These are phyloP conservation scores for Penicillium rolfsii DNA, from an alignment of 2,329 filamentous ascomycete species.

Conservation along the genomic window DNA sequence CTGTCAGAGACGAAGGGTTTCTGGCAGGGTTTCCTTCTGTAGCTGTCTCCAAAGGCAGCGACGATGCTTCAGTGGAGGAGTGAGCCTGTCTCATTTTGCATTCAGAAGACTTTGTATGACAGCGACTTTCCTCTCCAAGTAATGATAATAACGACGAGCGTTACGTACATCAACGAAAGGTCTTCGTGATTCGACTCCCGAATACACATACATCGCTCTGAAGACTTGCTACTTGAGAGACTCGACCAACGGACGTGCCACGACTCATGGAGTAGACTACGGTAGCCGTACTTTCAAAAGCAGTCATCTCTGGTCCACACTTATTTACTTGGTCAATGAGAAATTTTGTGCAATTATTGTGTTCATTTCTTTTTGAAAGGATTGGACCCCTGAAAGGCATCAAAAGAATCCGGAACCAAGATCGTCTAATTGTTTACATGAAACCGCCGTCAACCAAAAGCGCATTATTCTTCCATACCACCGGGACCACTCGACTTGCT, in stretches of 20 bases:
- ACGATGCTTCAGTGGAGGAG: conserved; percentile 26
- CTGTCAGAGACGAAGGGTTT: conserved; percentile 77
- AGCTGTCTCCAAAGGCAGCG: conserved; percentile 32
- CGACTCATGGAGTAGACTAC: not conserved
- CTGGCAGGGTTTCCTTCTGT: conserved; percentile 65
- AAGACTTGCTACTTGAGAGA: not conserved
- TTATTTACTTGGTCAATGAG: not conserved
- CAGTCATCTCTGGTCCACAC: not conserved
- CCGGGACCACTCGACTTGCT: conserved; percentile 51
- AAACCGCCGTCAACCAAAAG: conserved; percentile 25
- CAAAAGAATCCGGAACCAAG: conserved; percentile 20
- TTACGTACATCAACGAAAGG: not conserved
- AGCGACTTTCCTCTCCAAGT: conserved; percentile 8
- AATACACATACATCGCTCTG: not conserved
- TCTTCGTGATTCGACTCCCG: not conserved
- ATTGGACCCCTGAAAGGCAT: conserved; percentile 17
- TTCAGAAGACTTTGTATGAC: conserved; percentile 13
- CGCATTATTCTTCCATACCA: conserved; percentile 47
- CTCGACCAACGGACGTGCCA: not conserved
- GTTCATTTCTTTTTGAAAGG: conserved; percentile 26
- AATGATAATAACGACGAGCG: conserved; percentile 15
- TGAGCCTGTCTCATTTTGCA: conserved; percentile 1
- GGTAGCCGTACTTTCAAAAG: not conserved
- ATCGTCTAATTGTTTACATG: conserved; percentile 33
- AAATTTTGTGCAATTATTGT: conserved; percentile 14